Percentiles rank a stretch among this genome's conserved stretches.
Conservation (phyloP, 1,139 yeast species). For the Sugiyamaella castrensis region DNA sequence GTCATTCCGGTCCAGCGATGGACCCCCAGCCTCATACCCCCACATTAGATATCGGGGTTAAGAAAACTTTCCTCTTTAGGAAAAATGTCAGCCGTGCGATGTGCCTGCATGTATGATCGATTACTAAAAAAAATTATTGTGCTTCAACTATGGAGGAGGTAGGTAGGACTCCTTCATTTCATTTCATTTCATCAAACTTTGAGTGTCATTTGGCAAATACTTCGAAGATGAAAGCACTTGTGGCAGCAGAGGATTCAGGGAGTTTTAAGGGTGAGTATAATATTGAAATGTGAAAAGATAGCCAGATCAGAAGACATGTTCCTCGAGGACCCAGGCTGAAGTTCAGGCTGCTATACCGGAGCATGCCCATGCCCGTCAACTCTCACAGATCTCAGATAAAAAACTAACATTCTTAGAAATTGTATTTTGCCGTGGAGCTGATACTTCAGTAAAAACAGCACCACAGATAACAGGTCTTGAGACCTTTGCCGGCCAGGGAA, state of each 20-base stretch:
- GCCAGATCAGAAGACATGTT: background rate
- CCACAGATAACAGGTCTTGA: constrained; percentile 30
- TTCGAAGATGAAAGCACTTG: constrained; percentile 37
- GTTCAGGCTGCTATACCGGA: no score
- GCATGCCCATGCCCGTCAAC: no score
- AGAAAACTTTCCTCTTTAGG: no score
- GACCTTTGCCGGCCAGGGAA: constrained; percentile 30
- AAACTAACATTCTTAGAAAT: constrained; percentile 21
- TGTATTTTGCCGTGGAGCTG: constrained; percentile 30
- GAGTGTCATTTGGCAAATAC: no score
- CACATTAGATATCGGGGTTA: no score
- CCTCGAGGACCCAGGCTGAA: background rate
- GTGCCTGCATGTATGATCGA: background rate
- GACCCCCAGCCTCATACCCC: no score
- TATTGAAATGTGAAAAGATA: background rate
- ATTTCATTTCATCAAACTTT: constrained; percentile 1
- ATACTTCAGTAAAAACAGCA: constrained; percentile 34
- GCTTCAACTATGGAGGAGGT: no score
- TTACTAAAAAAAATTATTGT: background rate
- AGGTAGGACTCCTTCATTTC: background rate
- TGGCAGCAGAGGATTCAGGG: constrained; percentile 40
- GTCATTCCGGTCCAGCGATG: no score
- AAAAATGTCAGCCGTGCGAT: no score
- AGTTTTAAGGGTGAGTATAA: constrained; percentile 32
- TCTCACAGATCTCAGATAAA: no score